These are phyloP conservation scores for Aquanectria penicillioides DNA, from an alignment of 2,329 filamentous ascomycete species.

Conservation along the genomic window DNA sequence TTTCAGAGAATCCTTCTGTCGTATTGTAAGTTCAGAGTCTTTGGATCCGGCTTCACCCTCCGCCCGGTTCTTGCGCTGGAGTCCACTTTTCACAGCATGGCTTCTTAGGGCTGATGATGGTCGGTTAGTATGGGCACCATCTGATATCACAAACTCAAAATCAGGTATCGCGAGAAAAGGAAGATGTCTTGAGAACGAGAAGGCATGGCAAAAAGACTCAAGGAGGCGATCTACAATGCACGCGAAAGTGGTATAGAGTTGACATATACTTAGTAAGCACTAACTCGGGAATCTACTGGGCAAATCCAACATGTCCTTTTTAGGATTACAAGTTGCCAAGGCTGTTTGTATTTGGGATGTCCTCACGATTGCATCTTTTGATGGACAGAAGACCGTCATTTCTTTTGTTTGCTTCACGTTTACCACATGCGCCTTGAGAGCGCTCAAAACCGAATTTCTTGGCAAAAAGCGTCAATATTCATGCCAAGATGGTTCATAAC, in stretches of 20 bases:
- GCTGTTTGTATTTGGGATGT: background rate
- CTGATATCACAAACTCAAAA: constrained; percentile 26
- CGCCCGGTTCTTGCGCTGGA: constrained; percentile 23
- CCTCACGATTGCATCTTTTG: too few relatives aligned
- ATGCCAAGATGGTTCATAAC: constrained; percentile 33
- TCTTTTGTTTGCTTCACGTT: background rate
- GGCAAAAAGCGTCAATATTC: constrained; percentile 38
- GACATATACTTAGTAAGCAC: constrained; percentile 14
- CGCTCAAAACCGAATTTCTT: constrained; percentile 27
- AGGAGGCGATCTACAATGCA: background rate
- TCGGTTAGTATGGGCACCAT: constrained; percentile 12
- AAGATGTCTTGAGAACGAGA: background rate
- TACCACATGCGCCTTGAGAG: background rate
- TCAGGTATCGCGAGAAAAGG: constrained; percentile 12
- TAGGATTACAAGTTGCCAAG: background rate
- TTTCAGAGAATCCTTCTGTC: constrained; percentile 26
- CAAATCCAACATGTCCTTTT: background rate
- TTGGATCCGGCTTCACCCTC: background rate
- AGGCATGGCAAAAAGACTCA: background rate
- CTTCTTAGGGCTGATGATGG: constrained; percentile 24
- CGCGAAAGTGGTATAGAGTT: background rate
- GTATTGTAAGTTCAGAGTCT: constrained; percentile 25
- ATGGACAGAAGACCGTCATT: background rate
- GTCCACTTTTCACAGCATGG: constrained; percentile 29
- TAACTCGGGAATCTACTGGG: background rate